Conservation (phyloP, 225 moss, liverwort and hornwort genomes). For the Climacium dendroides region DNA sequence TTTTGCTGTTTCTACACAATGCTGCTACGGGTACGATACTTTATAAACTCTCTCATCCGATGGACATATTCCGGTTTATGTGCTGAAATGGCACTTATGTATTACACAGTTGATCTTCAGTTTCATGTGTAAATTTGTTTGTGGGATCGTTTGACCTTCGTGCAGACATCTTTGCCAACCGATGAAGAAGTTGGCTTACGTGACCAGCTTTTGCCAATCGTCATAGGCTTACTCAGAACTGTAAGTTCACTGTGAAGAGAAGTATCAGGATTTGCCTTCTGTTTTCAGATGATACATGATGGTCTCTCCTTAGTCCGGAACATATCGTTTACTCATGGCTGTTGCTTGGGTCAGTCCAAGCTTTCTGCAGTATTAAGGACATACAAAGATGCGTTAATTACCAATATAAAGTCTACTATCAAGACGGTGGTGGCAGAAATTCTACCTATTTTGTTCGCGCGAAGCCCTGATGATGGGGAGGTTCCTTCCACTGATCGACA, state of each 20-base stretch:
- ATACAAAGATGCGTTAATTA: conserved; percentile 80
- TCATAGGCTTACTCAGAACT: conserved; percentile 85
- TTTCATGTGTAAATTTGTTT: background rate
- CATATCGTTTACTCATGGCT: background rate
- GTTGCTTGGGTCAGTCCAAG: conserved; percentile 67
- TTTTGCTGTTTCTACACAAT: background rate
- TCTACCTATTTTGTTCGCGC: conserved; percentile 67
- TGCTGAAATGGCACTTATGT: background rate
- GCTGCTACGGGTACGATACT: background rate
- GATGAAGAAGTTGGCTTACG: conserved; percentile 79
- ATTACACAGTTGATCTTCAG: background rate
- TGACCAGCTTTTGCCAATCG: conserved; percentile 82
- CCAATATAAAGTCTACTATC: conserved; percentile 85
- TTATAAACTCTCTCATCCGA: background rate
- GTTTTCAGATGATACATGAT: background rate
- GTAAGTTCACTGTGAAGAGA: conserved; percentile 28
- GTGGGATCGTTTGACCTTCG: background rate
- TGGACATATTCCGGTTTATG: background rate
- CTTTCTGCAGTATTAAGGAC: conserved; percentile 90
- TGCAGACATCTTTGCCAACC: conserved; percentile 52
- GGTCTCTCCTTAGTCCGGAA: background rate
- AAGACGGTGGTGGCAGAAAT: conserved; percentile 96
- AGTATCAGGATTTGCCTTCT: background rate
- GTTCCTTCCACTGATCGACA: conserved; percentile 80
- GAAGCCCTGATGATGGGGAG: conserved; percentile 67